Percentiles rank a stretch among this genome's conserved stretches.
Conservation (phyloP, 148 eudicot species). For the Chenopodium quinoa region DNA sequence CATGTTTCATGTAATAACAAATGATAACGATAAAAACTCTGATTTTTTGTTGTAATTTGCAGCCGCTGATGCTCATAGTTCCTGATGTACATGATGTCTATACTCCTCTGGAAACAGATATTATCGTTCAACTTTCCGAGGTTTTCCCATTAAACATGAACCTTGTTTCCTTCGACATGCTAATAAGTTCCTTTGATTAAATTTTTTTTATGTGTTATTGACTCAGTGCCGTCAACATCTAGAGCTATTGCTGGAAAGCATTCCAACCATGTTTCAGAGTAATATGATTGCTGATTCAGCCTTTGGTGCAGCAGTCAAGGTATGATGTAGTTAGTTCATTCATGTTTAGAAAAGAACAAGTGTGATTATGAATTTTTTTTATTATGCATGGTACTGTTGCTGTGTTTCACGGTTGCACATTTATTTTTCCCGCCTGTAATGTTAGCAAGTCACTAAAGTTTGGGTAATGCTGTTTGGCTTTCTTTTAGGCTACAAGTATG, state of each 20-base stretch:
- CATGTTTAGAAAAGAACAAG: not conserved
- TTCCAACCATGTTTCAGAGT: conserved; percentile 90
- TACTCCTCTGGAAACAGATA: conserved; percentile 91
- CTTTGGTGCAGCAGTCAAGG: conserved; percentile 95
- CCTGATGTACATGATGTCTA: conserved; percentile 96
- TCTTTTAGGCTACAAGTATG: not conserved
- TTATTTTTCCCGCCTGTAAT: not conserved
- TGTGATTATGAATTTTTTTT: not conserved
- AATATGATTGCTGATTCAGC: conserved; percentile 90
- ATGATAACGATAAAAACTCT: not conserved
- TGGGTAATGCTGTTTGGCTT: not conserved
- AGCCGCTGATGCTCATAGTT: conserved; percentile 98
- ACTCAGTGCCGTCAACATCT: conserved; percentile 83
- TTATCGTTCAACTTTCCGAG: conserved; percentile 89
- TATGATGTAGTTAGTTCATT: conserved; percentile 24
- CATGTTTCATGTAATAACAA: not conserved
- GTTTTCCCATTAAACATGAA: conserved; percentile 31
- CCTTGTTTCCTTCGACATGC: not conserved
- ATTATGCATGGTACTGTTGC: not conserved
- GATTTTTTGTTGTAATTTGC: conserved; percentile 25
- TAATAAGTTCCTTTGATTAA: not conserved
- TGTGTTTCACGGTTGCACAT: not conserved
- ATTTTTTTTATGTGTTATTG: conserved; percentile 16
- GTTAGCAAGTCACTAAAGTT: conserved; percentile 1
- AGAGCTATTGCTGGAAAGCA: conserved; percentile 82